These are phyloP conservation scores for Pezicula radicicola DNA, from an alignment of 2,329 filamentous ascomycete genomes.

Conservation along the genomic window DNA sequence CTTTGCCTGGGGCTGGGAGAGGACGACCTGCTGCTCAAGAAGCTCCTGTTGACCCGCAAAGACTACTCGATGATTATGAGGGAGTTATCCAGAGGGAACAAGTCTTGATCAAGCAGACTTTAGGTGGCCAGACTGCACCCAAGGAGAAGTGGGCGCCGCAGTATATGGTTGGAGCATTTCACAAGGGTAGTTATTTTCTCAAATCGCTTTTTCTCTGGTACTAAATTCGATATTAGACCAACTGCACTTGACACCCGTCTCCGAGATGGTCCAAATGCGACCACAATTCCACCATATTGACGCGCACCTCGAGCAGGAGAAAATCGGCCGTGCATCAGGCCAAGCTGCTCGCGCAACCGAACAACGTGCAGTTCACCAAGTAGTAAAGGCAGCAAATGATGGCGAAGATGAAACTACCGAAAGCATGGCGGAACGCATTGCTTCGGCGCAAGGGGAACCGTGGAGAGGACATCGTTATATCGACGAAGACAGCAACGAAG, in stretches of 20 bases:
- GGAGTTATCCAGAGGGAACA: conserved; percentile 67
- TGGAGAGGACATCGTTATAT: conserved; percentile 81
- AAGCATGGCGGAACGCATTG: conserved; percentile 73
- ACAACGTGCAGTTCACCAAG: conserved; percentile 80
- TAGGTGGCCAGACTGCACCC: conserved; percentile 74
- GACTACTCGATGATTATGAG: conserved; percentile 53
- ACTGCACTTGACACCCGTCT: conserved; percentile 80
- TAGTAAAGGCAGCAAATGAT: conserved; percentile 73
- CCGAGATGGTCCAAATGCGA: conserved; percentile 81
- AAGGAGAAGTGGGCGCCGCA: conserved; percentile 57
- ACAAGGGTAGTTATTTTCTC: conserved; percentile 60
- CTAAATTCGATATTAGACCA: conserved; percentile 54
- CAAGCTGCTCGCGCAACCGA: conserved; percentile 34
- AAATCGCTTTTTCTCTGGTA: background rate
- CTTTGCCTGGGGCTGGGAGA: conserved; percentile 27
- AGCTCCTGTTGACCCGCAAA: conserved; percentile 36
- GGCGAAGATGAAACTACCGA: conserved; percentile 63
- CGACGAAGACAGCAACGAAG: conserved; percentile 73
- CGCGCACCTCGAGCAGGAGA: conserved; percentile 67
- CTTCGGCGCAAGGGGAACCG: conserved; percentile 73
- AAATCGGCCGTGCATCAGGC: conserved; percentile 34
- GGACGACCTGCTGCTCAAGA: conserved; percentile 43
- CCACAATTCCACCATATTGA: conserved; percentile 93
- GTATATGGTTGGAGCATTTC: conserved; percentile 93
- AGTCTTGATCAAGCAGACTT: conserved; percentile 75